These are phyloP conservation scores for Gynandropsis gynandra DNA, from an alignment of 345 rosid genomes.

Conservation along the genomic window DNA sequence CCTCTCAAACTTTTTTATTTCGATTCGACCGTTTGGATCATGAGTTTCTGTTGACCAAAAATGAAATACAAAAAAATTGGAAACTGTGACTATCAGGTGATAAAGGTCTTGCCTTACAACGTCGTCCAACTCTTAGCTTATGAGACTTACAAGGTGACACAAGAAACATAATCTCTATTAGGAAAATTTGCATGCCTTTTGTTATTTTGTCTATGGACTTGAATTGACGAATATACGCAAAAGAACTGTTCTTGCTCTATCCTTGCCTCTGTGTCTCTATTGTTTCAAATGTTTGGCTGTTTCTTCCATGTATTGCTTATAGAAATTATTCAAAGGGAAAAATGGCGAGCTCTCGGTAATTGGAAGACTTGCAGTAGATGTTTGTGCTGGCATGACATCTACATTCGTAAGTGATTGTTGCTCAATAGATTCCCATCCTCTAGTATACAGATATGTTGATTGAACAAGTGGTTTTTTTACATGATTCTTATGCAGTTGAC, in stretches of 20 bases:
- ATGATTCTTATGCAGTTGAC: conserved; percentile 48
- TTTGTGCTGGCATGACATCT: conserved; percentile 99
- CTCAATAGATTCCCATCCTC: neutral
- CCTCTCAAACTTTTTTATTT: conserved; percentile 13
- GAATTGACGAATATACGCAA: no score
- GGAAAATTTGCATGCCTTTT: no score
- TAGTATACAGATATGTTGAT: conserved; percentile 1
- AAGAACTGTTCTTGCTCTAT: no score
- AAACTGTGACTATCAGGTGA: conserved; percentile 49
- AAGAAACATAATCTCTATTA: no score
- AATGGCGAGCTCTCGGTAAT: conserved; percentile 75
- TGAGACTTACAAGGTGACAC: no score
- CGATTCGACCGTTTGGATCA: neutral
- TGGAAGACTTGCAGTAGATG: conserved; percentile 95
- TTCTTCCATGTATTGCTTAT: conserved; percentile 22
- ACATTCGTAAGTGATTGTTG: conserved; percentile 61
- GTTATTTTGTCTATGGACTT: no score
- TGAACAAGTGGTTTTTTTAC: conserved; percentile 6
- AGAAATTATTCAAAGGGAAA: conserved; percentile 77
- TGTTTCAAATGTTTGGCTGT: conserved; percentile 13
- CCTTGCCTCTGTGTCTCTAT: neutral
- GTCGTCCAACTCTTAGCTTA: conserved; percentile 94
- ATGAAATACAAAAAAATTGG: no score
- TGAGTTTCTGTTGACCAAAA: no score
- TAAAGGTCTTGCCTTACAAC: conserved; percentile 81